Evolutionary conservation across 192 early-diverging fungal genomes (phyloP).

Genomic region (Linnemannia elongata): DNA sequence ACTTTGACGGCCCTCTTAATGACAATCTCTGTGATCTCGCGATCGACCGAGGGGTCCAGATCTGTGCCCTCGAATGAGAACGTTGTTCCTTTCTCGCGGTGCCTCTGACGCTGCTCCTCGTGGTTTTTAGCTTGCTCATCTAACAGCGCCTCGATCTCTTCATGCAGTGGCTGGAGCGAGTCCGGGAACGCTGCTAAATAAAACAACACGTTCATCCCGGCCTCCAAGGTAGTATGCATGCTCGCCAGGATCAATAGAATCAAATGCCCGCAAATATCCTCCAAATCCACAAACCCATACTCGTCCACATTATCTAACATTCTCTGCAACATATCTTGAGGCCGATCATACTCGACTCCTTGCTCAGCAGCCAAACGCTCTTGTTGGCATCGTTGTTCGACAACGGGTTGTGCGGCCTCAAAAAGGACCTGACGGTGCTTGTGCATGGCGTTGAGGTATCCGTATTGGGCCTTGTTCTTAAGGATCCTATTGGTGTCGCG

Average conservation of each 20-base stretch:
- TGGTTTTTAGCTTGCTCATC: slow-evolving; percentile 6
- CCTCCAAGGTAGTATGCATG: slow-evolving; percentile 46
- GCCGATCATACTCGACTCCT: slow-evolving; percentile 11
- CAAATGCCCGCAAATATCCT: slow-evolving; percentile 29
- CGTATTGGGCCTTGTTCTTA: not conserved
- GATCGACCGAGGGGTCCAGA: slow-evolving; percentile 15
- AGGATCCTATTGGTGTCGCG: not conserved
- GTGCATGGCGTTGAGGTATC: not conserved
- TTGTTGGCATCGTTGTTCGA: slow-evolving; percentile 11
- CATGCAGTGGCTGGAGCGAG: slow-evolving; percentile 27
- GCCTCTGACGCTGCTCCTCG: slow-evolving; percentile 12
- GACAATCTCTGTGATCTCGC: slow-evolving; percentile 10
- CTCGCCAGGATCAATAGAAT: slow-evolving; percentile 39
- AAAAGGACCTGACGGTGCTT: slow-evolving; percentile 7
- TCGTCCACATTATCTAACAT: slow-evolving; percentile 32
- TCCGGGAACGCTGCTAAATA: slow-evolving; percentile 29
- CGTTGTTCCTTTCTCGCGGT: not conserved
- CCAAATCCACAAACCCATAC: slow-evolving; percentile 18
- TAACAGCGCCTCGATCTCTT: slow-evolving; percentile 44
- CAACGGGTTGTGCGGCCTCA: slow-evolving; percentile 14
- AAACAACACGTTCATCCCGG: slow-evolving; percentile 22
- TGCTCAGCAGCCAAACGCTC: not conserved
- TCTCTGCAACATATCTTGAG: slow-evolving; percentile 46
- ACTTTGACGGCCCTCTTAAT: slow-evolving; percentile 50
- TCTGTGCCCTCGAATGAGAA: not conserved